Conservation (phyloP, 2,329 filamentous ascomycete genomes). For the Arthrobotrys entomopaga region DNA sequence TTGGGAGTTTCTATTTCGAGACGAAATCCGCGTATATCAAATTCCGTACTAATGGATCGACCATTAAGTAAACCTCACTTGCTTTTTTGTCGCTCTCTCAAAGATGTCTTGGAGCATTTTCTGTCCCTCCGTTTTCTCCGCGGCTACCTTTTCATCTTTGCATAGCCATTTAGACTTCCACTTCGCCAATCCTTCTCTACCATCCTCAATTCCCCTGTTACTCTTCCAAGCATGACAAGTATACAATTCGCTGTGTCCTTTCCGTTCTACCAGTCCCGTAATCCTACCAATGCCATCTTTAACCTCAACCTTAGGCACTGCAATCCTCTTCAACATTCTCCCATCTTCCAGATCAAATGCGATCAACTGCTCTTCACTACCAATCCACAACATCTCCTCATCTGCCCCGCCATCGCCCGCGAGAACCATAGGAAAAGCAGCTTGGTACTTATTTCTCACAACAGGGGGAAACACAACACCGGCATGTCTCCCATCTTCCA, state of each 20-base stretch:
- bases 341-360: constrained; percentile 80
- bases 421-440: constrained; percentile 71
- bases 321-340: constrained; percentile 74
- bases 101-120: constrained; percentile 38
- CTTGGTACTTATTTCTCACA: constrained; percentile 77
- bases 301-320: constrained; percentile 69
- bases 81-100: constrained; percentile 38
- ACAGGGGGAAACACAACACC: constrained; percentile 86
- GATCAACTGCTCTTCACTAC: constrained; percentile 61
- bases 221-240: constrained; percentile 33
- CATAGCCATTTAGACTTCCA: constrained; percentile 41
- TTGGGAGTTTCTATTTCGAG: no score
- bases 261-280: constrained; percentile 33
- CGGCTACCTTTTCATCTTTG: constrained; percentile 30
- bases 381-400: constrained; percentile 73
- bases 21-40: no score
- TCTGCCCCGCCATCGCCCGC: constrained; percentile 67
- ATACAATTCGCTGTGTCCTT: constrained; percentile 32
- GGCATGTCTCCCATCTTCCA: constrained; percentile 81
- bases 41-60: no score
- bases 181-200: constrained; percentile 28
- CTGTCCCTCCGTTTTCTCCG: constrained; percentile 47
- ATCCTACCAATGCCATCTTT: constrained; percentile 43
- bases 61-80: constrained; percentile 31
- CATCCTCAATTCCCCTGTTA: constrained; percentile 9